Evolutionary conservation across 1,284 basidiomycete genomes (phyloP), one percentile per base, ranked within the genome.

Genomic region (Leccinum discolor): DNA sequence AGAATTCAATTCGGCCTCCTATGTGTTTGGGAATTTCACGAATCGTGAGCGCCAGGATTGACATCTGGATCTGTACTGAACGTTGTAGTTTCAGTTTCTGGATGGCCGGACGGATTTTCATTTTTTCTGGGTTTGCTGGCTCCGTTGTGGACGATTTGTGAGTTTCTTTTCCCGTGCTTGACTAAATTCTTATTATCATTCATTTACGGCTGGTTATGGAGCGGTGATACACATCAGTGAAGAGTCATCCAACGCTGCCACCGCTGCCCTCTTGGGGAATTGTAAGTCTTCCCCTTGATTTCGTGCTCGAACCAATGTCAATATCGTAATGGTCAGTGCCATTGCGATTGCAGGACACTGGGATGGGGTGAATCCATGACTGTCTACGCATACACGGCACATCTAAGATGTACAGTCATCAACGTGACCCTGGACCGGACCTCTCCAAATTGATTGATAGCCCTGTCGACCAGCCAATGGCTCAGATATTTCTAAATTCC

Each of bases 371-470:
- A 40, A 8, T 59, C 35, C 14, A 59, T 14, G 6, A 40, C 16
- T 40, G 10, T 40, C 12, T 40, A 0, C 14, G n/a, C 57, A 18
- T n/a, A 14, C 35, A 8, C 11, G 35, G 18, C n/a, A 40, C 4
- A 59, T 38, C 38, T 59, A 35, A 59, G 11, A 18, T 59, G 32
- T n/a, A 59, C 58, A 59, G 58, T 59, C 2, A 59, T 59, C 58
- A 59, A 59, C 12, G 58, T 59, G 35, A 8, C 6, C 11, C 35
- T 59, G 26, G 58, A 59, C 38, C 58, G 23, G 35, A 59, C 58
- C 58, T 59, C 58, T 59, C 58, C 35, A 59, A 40, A n/a, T 14
- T 42, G 35, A n/a, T 59, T 1, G 2, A 59, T 40, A 2, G 58
- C 21, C 21, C 59, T 40, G 59, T 38, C 6, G 35, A 59, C 21